phyloP scores from a whole-genome alignment of 2,329 filamentous ascomycete genomes.

The Meredithiella fracta region DNA sequence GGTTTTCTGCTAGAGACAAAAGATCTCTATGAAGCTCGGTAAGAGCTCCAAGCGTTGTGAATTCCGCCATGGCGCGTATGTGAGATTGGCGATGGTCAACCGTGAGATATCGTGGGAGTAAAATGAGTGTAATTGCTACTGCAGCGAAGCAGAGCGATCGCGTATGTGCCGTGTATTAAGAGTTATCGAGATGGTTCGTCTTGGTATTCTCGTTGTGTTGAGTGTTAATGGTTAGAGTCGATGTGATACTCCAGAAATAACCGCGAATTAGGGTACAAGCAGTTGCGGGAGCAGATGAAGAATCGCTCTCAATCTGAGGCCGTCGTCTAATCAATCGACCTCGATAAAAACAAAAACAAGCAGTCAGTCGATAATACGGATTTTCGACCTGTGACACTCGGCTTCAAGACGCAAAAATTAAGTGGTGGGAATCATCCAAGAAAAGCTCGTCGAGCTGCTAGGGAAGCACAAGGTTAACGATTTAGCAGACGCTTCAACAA shows the following conservation, averaged over 20 bases:
- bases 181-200: background rate
- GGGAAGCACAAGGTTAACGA: conserved; percentile 3
- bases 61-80: conserved; percentile 48
- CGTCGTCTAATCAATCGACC: too few relatives aligned
- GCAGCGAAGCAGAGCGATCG: conserved; percentile 24
- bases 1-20: conserved; percentile 54
- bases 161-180: background rate
- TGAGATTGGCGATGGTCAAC: conserved; percentile 4
- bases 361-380: too few relatives aligned
- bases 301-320: too few relatives aligned
- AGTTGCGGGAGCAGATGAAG: too few relatives aligned
- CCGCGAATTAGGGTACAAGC: too few relatives aligned
- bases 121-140: conserved; percentile 23
- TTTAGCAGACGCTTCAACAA: conserved; percentile 3
- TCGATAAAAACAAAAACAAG: too few relatives aligned
- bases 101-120: background rate
- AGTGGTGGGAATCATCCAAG: background rate
- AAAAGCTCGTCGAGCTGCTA: background rate
- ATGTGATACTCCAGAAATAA: too few relatives aligned
- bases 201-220: background rate
- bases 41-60: conserved; percentile 58
- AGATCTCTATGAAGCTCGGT: conserved; percentile 78
- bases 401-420: conserved; percentile 2
- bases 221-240: too few relatives aligned
- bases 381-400: background rate